Conservation (phyloP, 495 filamentous ascomycete genomes). For the Annulohypoxylon nitens region DNA sequence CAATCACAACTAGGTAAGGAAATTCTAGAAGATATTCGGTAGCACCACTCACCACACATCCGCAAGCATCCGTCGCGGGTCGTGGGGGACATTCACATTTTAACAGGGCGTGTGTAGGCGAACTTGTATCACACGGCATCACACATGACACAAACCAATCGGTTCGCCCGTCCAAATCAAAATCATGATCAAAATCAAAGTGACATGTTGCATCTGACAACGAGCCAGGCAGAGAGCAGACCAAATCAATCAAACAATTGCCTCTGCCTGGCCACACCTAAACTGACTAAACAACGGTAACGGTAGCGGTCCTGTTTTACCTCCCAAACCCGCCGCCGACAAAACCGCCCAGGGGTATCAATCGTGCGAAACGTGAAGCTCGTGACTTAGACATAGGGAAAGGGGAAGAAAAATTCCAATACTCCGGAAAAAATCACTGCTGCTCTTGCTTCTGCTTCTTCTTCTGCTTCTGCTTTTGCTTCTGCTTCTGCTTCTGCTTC, state of each 20-base stretch:
- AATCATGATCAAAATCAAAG: no score
- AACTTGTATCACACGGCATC: constrained; percentile 41
- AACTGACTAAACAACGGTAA: constrained; percentile 7
- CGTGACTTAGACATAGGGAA: constrained; percentile 32
- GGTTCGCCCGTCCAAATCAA: neutral
- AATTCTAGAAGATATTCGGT: constrained; percentile 17
- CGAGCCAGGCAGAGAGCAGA: neutral
- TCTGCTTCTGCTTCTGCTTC: no score
- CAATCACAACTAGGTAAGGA: neutral
- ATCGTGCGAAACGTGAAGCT: constrained; percentile 37
- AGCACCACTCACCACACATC: constrained; percentile 11
- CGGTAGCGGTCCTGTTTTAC: constrained; percentile 11
- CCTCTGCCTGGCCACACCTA: neutral
- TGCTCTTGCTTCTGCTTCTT: no score
- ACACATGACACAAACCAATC: constrained; percentile 38
- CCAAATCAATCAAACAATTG: constrained; percentile 12
- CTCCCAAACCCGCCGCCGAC: neutral
- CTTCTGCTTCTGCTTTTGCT: no score
- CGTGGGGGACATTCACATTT: constrained; percentile 12
- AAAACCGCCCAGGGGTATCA: constrained; percentile 49
- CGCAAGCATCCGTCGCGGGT: constrained; percentile 29
- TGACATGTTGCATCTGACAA: constrained; percentile 16
- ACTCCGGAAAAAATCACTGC: neutral
- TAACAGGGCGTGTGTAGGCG: constrained; percentile 37
- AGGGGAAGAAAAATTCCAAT: constrained; percentile 4